These are phyloP conservation scores for Angophora floribunda DNA, from an alignment of 345 rosid species.

Conservation along the genomic window DNA sequence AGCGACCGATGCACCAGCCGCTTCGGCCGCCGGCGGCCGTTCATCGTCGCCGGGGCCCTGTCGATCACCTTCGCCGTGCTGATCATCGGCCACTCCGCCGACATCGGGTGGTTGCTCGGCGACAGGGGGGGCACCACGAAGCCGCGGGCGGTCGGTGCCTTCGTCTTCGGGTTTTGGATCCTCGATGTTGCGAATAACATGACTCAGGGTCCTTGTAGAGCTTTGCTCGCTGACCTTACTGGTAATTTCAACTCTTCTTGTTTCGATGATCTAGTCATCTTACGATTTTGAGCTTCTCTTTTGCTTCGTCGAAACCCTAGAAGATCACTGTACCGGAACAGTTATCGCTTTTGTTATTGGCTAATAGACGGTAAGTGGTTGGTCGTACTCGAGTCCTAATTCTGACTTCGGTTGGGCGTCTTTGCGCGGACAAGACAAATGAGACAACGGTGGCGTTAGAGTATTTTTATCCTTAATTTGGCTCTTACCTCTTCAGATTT, in stretches of 20 bases:
- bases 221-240: slow-evolving; percentile 93
- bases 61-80: slow-evolving; percentile 54
- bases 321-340: neutral
- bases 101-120: slow-evolving; percentile 82
- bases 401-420: neutral
- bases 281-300: neutral
- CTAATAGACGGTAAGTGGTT: neutral
- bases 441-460: neutral
- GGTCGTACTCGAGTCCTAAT: neutral
- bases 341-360: no score
- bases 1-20: slow-evolving; percentile 83
- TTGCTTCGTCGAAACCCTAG: neutral
- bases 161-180: slow-evolving; percentile 89
- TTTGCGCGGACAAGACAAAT: neutral
- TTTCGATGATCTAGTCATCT: neutral
- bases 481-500: neutral
- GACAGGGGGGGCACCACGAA: slow-evolving; percentile 38
- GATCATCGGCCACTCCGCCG: slow-evolving; percentile 77
- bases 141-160: slow-evolving; percentile 72
- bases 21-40: slow-evolving; percentile 92
- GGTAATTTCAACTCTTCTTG: slow-evolving; percentile 26
- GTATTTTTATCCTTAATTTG: neutral
- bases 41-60: slow-evolving; percentile 51
- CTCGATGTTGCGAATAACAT: slow-evolving; percentile 86
- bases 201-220: slow-evolving; percentile 97